Evolutionary conservation across 306 rosid genomes (phyloP).

Genomic region (Comarum palustre): DNA sequence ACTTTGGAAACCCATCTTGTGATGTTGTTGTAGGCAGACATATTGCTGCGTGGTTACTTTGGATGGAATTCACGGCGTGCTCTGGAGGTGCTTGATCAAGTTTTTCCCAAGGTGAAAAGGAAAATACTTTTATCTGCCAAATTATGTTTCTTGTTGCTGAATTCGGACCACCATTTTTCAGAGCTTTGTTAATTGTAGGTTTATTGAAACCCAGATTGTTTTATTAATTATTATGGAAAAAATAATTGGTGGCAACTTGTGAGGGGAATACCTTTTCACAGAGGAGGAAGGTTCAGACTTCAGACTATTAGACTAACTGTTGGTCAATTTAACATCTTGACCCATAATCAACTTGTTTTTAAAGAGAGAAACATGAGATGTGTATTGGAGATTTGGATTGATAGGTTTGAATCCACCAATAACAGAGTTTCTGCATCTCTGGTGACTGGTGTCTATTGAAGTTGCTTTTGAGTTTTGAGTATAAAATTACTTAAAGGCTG

Average conservation of each 20-base stretch:
- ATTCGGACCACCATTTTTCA: background rate
- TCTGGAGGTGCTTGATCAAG: constrained; percentile 59
- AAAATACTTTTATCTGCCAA: background rate
- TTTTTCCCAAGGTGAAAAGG: constrained; percentile 74
- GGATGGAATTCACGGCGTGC: constrained; percentile 96
- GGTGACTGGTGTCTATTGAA: background rate
- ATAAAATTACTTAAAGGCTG: background rate
- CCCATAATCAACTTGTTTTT: background rate
- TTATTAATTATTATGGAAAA: background rate
- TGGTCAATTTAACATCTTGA: background rate
- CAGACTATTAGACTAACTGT: background rate
- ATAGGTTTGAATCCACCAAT: background rate
- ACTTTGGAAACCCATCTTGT: constrained; percentile 6
- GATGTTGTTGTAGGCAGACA: constrained; percentile 65
- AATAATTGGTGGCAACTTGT: background rate
- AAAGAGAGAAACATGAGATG: background rate
- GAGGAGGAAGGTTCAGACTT: background rate
- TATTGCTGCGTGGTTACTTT: constrained; percentile 70
- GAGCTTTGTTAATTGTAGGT: background rate
- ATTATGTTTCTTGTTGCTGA: background rate
- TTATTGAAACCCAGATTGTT: background rate
- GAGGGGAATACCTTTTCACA: background rate
- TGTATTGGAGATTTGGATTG: background rate
- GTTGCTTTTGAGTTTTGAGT: constrained; percentile 6
- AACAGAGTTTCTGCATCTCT: background rate